These are phyloP conservation scores for Wallemia hederae DNA, from an alignment of 1,284 basidiomycete species.

Conservation along the genomic window DNA sequence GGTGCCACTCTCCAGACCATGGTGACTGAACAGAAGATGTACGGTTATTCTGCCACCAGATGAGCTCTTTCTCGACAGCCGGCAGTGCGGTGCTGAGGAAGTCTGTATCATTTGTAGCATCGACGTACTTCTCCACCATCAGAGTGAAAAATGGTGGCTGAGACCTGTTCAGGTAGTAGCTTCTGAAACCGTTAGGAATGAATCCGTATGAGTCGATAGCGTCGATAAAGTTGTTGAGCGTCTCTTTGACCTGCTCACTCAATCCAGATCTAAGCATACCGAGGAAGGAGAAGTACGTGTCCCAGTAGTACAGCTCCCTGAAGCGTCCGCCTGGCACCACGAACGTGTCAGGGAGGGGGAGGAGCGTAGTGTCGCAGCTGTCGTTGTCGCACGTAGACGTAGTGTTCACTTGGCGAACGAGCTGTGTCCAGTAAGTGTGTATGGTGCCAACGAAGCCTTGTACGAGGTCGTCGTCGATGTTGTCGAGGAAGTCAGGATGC, in stretches of 20 bases:
- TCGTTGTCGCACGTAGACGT: conserved; percentile 29
- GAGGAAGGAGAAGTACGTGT: conserved; percentile 15
- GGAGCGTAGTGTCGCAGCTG: conserved; percentile 49
- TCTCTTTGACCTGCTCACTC: conserved; percentile 37
- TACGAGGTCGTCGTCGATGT: conserved; percentile 38
- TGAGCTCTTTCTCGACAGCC: conserved; percentile 39
- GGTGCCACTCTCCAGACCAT: conserved; percentile 25
- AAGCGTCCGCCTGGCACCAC: conserved; percentile 59
- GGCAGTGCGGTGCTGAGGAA: conserved; percentile 35
- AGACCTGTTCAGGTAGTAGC: conserved; percentile 39
- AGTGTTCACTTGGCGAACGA: conserved; percentile 20
- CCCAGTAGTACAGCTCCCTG: conserved; percentile 28
- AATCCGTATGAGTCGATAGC: conserved; percentile 47
- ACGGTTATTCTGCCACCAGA: conserved; percentile 53
- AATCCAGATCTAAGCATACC: conserved; percentile 53
- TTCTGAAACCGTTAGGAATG: conserved; percentile 44
- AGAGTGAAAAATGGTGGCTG: conserved; percentile 21
- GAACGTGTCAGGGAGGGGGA: conserved; percentile 67
- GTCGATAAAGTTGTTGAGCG: conserved; percentile 78
- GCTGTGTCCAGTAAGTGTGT: conserved; percentile 48
- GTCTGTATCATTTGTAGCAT: conserved; percentile 27
- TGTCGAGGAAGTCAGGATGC: conserved; percentile 35
- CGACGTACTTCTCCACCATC: conserved; percentile 38
- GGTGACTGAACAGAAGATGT: conserved; percentile 43
- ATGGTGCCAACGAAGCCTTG: conserved; percentile 45